Conservation (phyloP, 2,329 filamentous ascomycete genomes). For the Aspergillus neoniger region DNA sequence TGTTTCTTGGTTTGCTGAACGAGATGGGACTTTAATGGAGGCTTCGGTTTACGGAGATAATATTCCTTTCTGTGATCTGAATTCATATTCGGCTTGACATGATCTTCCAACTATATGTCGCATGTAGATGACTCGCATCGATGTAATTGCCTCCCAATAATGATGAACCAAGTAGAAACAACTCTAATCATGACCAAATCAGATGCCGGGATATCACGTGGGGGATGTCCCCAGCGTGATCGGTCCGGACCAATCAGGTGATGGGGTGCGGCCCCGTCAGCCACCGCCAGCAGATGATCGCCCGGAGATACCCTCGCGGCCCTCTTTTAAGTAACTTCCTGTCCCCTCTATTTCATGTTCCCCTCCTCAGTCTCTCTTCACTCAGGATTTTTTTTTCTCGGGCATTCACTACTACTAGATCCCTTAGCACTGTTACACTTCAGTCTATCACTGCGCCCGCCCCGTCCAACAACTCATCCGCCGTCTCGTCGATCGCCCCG, state of each 20-base stretch:
- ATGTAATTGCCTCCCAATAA: too few species aligned
- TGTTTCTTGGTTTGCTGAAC: constrained; percentile 12
- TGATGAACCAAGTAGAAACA: too few species aligned
- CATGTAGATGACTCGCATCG: not conserved
- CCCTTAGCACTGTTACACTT: not conserved
- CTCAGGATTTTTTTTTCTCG: not conserved
- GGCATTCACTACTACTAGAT: not conserved
- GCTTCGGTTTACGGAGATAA: not conserved
- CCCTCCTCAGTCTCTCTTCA: not conserved
- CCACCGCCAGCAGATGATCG: constrained; percentile 4
- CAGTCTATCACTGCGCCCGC: not conserved
- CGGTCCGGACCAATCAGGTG: not conserved
- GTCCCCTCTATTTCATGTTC: not conserved
- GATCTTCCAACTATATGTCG: not conserved
- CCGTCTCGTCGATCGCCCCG: constrained; percentile 16
- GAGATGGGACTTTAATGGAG: not conserved
- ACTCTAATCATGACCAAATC: not conserved
- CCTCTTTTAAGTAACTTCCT: not conserved
- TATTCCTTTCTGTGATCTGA: not conserved
- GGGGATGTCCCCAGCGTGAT: not conserved
- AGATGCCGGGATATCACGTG: not conserved
- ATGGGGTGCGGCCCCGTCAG: not conserved
- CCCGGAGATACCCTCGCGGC: not conserved
- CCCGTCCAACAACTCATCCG: not conserved
- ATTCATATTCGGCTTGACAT: not conserved